Percentiles rank a stretch among this genome's conserved stretches.
Evolutionary conservation across 2,329 filamentous ascomycete genomes (phyloP).

Genomic region (Ilyonectria mors-panacis): DNA sequence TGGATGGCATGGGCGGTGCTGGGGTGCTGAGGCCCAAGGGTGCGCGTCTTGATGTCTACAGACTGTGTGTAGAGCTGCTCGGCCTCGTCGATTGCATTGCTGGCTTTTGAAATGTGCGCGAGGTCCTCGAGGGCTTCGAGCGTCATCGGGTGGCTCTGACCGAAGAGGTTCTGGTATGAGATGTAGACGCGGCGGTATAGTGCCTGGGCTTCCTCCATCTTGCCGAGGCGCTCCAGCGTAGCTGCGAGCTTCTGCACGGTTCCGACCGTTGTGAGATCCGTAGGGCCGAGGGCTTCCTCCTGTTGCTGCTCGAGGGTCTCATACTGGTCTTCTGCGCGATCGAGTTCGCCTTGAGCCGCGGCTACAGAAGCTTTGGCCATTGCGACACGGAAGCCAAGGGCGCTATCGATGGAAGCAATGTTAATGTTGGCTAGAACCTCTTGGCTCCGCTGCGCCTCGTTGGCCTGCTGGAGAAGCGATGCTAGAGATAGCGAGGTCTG

Average conservation of each 20-base stretch:
- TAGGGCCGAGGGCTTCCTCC: conserved; percentile 26
- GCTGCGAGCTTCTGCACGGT: conserved; percentile 27
- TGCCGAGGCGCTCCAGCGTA: conserved; percentile 23
- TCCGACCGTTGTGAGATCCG: conserved; percentile 20
- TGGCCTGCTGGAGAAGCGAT: conserved; percentile 21
- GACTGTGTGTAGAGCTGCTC: conserved; percentile 46
- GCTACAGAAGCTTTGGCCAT: conserved; percentile 23
- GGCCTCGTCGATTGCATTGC: conserved; percentile 48
- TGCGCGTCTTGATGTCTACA: conserved; percentile 35
- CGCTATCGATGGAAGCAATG: conserved; percentile 20
- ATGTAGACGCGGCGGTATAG: conserved; percentile 29
- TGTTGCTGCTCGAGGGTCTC: conserved; percentile 26
- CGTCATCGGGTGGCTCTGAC: conserved; percentile 46
- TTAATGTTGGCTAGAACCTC: conserved; percentile 26
- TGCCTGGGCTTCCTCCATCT: conserved; percentile 31
- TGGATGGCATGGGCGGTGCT: conserved; percentile 36
- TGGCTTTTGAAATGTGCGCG: conserved; percentile 42
- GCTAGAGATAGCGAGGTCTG: conserved; percentile 24
- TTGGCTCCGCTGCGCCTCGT: conserved; percentile 18
- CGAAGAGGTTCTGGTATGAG: conserved; percentile 42
- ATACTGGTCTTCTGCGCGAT: conserved; percentile 24
- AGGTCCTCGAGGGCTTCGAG: conserved; percentile 48
- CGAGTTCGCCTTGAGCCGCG: conserved; percentile 21
- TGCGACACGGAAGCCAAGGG: conserved; percentile 26
- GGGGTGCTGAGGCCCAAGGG: conserved; percentile 19